These are phyloP conservation scores for Solanum lignicaule DNA, from an alignment of 257 asterid genomes.

Conservation along the genomic window DNA sequence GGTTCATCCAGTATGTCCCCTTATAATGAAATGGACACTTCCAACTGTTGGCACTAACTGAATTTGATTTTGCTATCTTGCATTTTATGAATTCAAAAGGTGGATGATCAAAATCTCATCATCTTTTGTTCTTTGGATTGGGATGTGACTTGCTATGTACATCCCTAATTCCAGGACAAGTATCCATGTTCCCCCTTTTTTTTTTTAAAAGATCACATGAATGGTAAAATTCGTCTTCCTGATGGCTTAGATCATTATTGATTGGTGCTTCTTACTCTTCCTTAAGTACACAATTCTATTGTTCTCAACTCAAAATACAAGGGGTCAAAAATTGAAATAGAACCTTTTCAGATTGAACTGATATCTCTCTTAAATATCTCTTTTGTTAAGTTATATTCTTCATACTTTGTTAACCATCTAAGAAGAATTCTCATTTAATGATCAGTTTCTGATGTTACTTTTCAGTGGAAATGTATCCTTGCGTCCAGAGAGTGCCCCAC, in stretches of 20 bases:
- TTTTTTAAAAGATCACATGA: not conserved
- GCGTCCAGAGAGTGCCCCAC: conserved; percentile 26
- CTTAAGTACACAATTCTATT: not conserved
- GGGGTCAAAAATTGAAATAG: not conserved
- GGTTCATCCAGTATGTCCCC: not conserved
- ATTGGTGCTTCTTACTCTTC: not conserved
- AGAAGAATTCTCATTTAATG: not conserved
- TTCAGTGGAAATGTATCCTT: conserved; percentile 81
- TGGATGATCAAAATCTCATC: not conserved
- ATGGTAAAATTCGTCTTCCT: not conserved
- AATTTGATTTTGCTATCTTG: not conserved
- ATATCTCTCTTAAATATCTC: not conserved
- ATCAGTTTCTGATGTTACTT: conserved; percentile 8
- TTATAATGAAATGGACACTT: not conserved
- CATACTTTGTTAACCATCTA: not conserved
- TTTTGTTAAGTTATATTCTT: not conserved
- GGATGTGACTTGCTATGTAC: not conserved
- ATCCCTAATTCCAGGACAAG: not conserved
- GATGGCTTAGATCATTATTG: not conserved
- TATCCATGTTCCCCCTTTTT: not conserved
- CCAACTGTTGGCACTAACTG: not conserved
- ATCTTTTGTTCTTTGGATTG: not conserved
- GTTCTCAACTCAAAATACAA: not conserved
- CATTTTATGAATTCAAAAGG: not conserved
- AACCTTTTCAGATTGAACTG: not conserved